These are phyloP conservation scores for Auricularia sp. DNA, from an alignment of 768 basidiomycete species.

Conservation along the genomic window DNA sequence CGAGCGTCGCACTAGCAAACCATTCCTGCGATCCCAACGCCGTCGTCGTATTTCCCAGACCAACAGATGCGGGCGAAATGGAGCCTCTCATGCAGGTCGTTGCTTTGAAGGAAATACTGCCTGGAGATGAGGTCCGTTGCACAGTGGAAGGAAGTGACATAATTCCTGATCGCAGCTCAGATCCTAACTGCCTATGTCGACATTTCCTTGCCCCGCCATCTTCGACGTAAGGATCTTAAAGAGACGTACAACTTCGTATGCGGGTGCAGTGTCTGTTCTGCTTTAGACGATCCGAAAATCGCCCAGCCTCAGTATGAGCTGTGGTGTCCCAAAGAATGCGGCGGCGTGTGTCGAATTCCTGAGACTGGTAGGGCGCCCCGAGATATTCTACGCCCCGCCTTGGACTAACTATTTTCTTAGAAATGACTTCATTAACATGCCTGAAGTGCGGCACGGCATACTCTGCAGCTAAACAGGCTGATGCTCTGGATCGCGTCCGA, in stretches of 20 bases:
- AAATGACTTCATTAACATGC: slow-evolving; percentile 24
- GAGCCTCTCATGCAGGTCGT: slow-evolving; percentile 67
- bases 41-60: slow-evolving; percentile 78
- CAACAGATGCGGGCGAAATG: slow-evolving; percentile 15
- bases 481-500: slow-evolving; percentile 51
- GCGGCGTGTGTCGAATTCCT: slow-evolving; percentile 40
- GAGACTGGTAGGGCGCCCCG: slow-evolving; percentile 1
- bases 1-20: slow-evolving; percentile 69
- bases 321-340: slow-evolving; percentile 59
- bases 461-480: slow-evolving; percentile 36
- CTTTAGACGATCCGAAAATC: slow-evolving; percentile 4
- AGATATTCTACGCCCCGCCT: no score
- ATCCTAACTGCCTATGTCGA: slow-evolving; percentile 80
- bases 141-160: slow-evolving; percentile 2
- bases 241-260: slow-evolving; percentile 78
- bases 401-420: no score
- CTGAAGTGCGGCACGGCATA: slow-evolving; percentile 35
- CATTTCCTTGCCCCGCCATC: slow-evolving; percentile 51
- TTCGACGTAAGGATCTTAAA: slow-evolving; percentile 45
- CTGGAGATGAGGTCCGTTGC: slow-evolving; percentile 55
- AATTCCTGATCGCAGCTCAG: slow-evolving; percentile 27
- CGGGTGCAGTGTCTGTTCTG: slow-evolving; percentile 47
- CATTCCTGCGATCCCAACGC: slow-evolving; percentile 86
- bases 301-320: slow-evolving; percentile 62
- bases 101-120: slow-evolving; percentile 50